Evolutionary conservation across 2,329 filamentous ascomycete species (phyloP).

Genomic region (Colletotrichum costaricense): DNA sequence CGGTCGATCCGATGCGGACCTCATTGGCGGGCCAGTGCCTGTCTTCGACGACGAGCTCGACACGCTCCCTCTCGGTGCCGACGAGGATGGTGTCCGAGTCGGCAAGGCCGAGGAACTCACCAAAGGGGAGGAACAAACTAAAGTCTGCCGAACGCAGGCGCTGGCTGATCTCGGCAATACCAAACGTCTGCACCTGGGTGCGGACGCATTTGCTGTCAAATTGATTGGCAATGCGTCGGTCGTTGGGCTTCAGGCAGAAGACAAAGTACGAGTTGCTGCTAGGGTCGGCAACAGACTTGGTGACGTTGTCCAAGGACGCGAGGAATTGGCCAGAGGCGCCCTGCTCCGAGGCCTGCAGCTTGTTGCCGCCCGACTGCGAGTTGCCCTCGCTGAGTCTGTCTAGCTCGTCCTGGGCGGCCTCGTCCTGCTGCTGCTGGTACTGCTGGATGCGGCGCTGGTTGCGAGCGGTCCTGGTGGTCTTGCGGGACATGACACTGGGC

Average conservation of each 20-base stretch:
- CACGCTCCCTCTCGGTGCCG: constrained; percentile 92
- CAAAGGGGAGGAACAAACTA: constrained; percentile 94
- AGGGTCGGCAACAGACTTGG: constrained; percentile 82
- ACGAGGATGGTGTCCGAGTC: constrained; percentile 88
- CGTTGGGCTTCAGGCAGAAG: constrained; percentile 97
- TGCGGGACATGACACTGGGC: constrained; percentile 90
- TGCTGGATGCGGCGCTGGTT: constrained; percentile 41
- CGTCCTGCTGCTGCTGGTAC: constrained; percentile 50
- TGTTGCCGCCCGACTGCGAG: constrained; percentile 53
- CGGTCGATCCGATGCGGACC: constrained; percentile 89
- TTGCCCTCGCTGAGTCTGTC: constrained; percentile 64
- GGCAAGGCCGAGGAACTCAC: constrained; percentile 90
- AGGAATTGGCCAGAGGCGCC: constrained; percentile 89
- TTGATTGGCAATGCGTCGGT: constrained; percentile 95
- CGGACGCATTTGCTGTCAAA: constrained; percentile 99
- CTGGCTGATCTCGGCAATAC: constrained; percentile 97
- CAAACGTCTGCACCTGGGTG: constrained; percentile 92
- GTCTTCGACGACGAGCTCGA: constrained; percentile 90
- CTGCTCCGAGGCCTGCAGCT: constrained; percentile 69
- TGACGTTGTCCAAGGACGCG: constrained; percentile 88
- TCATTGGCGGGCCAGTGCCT: constrained; percentile 94
- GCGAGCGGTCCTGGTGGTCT: constrained; percentile 61
- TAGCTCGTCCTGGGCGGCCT: constrained; percentile 56
- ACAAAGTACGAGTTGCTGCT: constrained; percentile 96
- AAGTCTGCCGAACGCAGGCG: constrained; percentile 93